Base-by-base conservation (phyloP, 805 yeast species). In the Debaryomyces tyrocola region DNA sequence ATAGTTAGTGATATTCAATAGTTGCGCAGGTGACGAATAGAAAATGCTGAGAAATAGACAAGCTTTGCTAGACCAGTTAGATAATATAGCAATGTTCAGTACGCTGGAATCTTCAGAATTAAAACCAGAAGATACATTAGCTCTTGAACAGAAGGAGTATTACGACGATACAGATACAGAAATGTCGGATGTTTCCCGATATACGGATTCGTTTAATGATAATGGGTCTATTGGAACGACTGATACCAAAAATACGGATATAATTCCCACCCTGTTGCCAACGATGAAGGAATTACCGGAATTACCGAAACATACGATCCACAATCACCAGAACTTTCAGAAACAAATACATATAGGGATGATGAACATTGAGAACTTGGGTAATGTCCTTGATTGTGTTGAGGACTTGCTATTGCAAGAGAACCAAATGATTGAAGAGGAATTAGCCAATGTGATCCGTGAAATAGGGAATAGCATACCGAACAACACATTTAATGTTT, bases 401-500 rank as follows among this genome's bases (percentile, higher is more conserved):
- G 52, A 48, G 31, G 68, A 64, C 29, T 63, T 65, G 66, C 40
- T 57, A 11, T 7, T 31, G 1, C 57, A 58, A 37, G 69, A 65
- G 31, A 56, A 46, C 11, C 49, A 47, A 9, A 40, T 38, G 20
- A 57, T 65, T 10, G 54, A 57, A 31, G 15, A 48, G 8, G 52
- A 50, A 21, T 41, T 66, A 33, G 41, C 41, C 8, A 43, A 46
- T 6, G 48, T 58, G 3, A 45, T 55, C 0, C 40, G 40, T 2
- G 60, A 51, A 10, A 39, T 66, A 4, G 46, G 39, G 5, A 27
- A n/a, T 5, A 53, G 61, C 33, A 54, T 55, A 20, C 57, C 65
- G 6, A 46, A 55, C 47, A 24, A 24, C 10, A 24, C 27, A 9
- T 24, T 24, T 24, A 24, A 24, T 6, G 27, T 24, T 2, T 24